phyloP scores from a whole-genome alignment of 2,329 filamentous ascomycete species.

The Neofusicoccum cordaticola region DNA sequence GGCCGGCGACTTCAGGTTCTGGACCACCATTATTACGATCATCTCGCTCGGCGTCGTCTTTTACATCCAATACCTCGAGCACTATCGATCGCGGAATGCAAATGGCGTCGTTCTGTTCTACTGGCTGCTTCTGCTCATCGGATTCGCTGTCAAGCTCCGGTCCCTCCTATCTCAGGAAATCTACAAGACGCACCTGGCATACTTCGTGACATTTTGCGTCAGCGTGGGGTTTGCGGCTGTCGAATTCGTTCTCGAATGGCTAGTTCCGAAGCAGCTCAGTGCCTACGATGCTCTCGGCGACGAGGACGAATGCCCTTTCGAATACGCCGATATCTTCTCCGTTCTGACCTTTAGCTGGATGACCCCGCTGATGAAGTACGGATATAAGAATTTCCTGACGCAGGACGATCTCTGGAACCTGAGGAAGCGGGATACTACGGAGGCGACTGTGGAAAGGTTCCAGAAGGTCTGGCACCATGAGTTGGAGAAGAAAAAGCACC shows the following conservation, averaged over 20 bases:
- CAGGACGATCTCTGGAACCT: slow-evolving; percentile 96
- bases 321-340: slow-evolving; percentile 93
- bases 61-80: slow-evolving; percentile 80
- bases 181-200: slow-evolving; percentile 63
- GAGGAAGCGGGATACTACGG: slow-evolving; percentile 74
- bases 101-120: slow-evolving; percentile 89
- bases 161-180: slow-evolving; percentile 78
- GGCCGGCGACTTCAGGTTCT: slow-evolving; percentile 80
- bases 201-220: slow-evolving; percentile 73
- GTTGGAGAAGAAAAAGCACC: slow-evolving; percentile 65
- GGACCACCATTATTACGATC: slow-evolving; percentile 71
- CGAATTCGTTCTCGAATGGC: slow-evolving; percentile 79
- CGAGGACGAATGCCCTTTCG: slow-evolving; percentile 71
- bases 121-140: slow-evolving; percentile 83
- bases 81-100: slow-evolving; percentile 76
- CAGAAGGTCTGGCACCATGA: slow-evolving; percentile 74
- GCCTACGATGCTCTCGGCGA: slow-evolving; percentile 66
- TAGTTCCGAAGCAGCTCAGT: slow-evolving; percentile 75
- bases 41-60: slow-evolving; percentile 72
- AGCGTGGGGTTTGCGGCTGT: slow-evolving; percentile 66
- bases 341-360: slow-evolving; percentile 96
- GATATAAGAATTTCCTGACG: slow-evolving; percentile 86
- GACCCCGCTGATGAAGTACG: slow-evolving; percentile 95
- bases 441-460: slow-evolving; percentile 67
- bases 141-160: slow-evolving; percentile 76